phyloP scores from a whole-genome alignment of 2,329 filamentous ascomycete species.

The Colletotrichum zoysiae region DNA sequence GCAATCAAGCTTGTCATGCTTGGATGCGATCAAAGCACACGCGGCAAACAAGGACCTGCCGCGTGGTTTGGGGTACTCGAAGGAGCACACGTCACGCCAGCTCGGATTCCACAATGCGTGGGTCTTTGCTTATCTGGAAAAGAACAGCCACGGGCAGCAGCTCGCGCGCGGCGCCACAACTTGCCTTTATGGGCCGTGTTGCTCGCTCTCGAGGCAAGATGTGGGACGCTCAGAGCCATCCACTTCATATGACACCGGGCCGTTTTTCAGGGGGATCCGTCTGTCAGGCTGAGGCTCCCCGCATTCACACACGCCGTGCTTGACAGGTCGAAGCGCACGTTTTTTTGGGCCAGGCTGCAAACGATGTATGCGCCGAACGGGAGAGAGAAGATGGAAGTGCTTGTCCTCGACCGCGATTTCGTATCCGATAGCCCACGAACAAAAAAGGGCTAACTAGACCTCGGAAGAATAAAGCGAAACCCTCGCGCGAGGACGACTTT shows the following conservation, averaged over 20 bases:
- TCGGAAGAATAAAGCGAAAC: neutral
- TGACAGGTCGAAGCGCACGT: neutral
- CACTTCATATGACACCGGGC: neutral
- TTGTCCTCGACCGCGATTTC: neutral
- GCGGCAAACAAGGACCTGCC: neutral
- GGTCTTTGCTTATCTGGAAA: neutral
- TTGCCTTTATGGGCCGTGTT: neutral
- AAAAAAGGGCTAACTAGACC: neutral
- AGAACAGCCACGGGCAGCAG: neutral
- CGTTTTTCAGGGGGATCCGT: neutral
- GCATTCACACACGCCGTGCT: neutral
- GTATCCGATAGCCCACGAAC: neutral
- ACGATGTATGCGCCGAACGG: neutral
- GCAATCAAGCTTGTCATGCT: neutral
- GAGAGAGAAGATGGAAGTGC: neutral
- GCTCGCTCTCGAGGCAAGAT: neutral
- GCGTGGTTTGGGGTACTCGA: neutral
- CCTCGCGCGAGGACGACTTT: neutral
- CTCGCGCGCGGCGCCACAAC: neutral
- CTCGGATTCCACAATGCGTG: neutral
- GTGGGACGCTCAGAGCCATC: neutral
- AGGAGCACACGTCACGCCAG: neutral
- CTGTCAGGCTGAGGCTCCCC: neutral
- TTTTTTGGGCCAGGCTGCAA: neutral
- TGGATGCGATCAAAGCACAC: neutral